These are phyloP conservation scores for Sclerotinia trifoliorum DNA, from an alignment of 2,329 filamentous ascomycete species.

Conservation along the genomic window DNA sequence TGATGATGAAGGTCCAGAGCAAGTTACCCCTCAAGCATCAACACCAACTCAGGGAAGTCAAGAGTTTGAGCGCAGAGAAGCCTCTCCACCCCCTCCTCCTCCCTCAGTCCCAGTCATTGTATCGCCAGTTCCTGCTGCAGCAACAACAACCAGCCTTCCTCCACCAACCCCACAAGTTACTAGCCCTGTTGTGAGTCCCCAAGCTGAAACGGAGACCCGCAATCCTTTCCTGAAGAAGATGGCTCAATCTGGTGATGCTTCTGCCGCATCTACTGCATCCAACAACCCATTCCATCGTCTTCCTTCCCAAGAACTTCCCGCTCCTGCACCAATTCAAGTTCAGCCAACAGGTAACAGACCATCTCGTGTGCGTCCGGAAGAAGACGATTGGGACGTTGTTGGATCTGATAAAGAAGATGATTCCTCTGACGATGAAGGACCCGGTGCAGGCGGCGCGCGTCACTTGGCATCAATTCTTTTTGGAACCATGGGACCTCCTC, in stretches of 20 bases:
- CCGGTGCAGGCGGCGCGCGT: slow-evolving; percentile 80
- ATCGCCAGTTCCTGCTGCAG: slow-evolving; percentile 29
- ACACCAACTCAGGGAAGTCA: slow-evolving; percentile 56
- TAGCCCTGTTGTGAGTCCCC: slow-evolving; percentile 47
- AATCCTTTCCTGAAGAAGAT: slow-evolving; percentile 95
- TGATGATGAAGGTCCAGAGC: slow-evolving; percentile 75
- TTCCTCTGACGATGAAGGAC: slow-evolving; percentile 71
- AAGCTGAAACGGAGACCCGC: slow-evolving; percentile 73
- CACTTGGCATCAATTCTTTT: slow-evolving; percentile 94
- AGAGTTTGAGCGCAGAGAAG: slow-evolving; percentile 53
- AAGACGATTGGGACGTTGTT: slow-evolving; percentile 79
- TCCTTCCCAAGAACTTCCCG: slow-evolving; percentile 58
- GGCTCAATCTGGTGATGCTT: slow-evolving; percentile 56
- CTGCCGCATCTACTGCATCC: slow-evolving; percentile 61
- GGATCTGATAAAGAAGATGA: slow-evolving; percentile 77
- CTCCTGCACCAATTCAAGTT: slow-evolving; percentile 43
- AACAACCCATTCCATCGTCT: slow-evolving; percentile 96
- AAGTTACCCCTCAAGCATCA: slow-evolving; percentile 62
- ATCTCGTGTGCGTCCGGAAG: slow-evolving; percentile 57
- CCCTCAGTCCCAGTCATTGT: slow-evolving; percentile 34
- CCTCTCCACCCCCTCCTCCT: slow-evolving; percentile 53
- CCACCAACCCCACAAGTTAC: slow-evolving; percentile 22
- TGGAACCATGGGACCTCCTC: slow-evolving; percentile 92
- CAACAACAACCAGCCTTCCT: slow-evolving; percentile 32
- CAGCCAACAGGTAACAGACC: slow-evolving; percentile 47